Base-by-base conservation (phyloP, 2,329 filamentous ascomycete genomes). In the Grosmannia huntii region DNA sequence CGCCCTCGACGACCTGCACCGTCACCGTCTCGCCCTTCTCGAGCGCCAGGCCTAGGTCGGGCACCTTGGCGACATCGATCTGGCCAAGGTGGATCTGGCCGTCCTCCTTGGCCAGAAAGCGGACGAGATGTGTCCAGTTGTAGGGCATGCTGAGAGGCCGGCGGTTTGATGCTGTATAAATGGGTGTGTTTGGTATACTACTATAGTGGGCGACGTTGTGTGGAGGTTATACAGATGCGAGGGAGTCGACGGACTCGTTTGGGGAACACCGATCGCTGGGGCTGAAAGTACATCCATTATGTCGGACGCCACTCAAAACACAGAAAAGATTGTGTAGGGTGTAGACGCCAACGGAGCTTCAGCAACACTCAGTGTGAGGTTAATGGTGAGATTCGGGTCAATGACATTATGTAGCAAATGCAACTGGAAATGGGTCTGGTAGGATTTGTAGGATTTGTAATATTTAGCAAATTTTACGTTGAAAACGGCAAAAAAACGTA, bases 71-170 rank as follows among this genome's bases (percentile, higher is more conserved):
- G 16, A 65, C 60, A 59, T 71, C 68, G 25, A 74, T 62, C 61
- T 75, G 68, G 25, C 72, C 72, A 16, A 73, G 64, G 62, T 74
- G 72, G 11, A 68, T 64, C 60, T 69, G 67, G 62, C 71, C 70
- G 44, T 74, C 72, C 64, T 74, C 72, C 55, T 67, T 65, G 36
- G 71, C 72, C 33, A 74, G 64, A 63, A 75, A 75, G 53, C 72
- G 71, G 56, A 72, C 68, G 53, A 74, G 68, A 50, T 70, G 71
- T 38, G 70, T 73, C 69, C 72, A 72, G 59, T 23, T 60, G 27
- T 60, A 53, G 4, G 59, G 23, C 58, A 62, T 60, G 51, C 41
- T 11, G 33, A 36, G 7, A 6, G n/a, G 23, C 11, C 16, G 1
- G 5, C 5, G 25, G 27, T 23, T n/a, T 7, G 28, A 7, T 5